Evolutionary conservation across 1,284 basidiomycete species (phyloP), one percentile per base, ranked within the genome.

Genomic region (Ceratobasidium papillatum): DNA sequence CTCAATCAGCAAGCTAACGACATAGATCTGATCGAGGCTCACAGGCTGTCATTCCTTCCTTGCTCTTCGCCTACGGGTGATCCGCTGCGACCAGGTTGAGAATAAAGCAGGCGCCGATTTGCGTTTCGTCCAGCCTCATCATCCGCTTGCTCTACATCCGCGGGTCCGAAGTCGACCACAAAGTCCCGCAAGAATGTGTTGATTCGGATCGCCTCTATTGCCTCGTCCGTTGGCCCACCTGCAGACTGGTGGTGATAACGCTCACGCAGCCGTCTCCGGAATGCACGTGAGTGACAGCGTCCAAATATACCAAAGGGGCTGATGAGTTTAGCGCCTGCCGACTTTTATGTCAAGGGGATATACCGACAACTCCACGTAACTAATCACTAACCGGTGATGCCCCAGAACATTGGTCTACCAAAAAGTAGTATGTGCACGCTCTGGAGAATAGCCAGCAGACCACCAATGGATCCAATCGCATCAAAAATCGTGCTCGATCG

Each of bases 151-250:
- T 62, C 59, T 0, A 64, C 22, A 32, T 66, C 64, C 17, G 49
- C 64, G n/a, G 64, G 64, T 7, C 64, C 64, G 38, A 66, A 66
- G 38, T 66, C 64, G 25, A 66, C 54, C 8, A 66, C 64, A 52
- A 54, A 66, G 19, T 66, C 64, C 4, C 64, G 25, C 49, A 66
- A 54, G 27, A 66, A 66, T 25, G 32, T 49, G 19, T 56, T 43
- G 36, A 54, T 56, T 19, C 51, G 32, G 25, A 66, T 43, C n/a
- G 45, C 25, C 14, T 66, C 49, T 22, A 25, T 27, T 7, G 27
- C 8, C 11, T 49, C 5, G 25, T n/a, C 30, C n/a, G 43, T n/a
- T n/a, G 41, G 22, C 0, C 14, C 49, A 12, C 34, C 27, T 22
- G 36, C 41, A 4, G 49, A 30, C 22, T 41, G 36, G 14, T 11